Evolutionary conservation across 2,329 filamentous ascomycete species (phyloP).

Genomic region (Aureobasidium lini): DNA sequence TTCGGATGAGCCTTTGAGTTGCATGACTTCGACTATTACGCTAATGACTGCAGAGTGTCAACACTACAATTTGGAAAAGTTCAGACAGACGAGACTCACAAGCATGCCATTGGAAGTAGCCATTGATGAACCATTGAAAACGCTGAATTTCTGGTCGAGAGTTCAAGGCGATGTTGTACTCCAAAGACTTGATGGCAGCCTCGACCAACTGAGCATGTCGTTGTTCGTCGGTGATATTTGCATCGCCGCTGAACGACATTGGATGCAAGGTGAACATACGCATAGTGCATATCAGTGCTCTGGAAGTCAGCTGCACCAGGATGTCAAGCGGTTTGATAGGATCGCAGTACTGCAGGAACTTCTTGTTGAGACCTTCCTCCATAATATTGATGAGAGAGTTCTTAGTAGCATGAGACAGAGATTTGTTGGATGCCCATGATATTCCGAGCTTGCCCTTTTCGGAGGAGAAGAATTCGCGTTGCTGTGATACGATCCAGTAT

Average conservation of each 20-base stretch:
- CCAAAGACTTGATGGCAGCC: not conserved
- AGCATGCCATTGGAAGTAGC: conserved; percentile 15
- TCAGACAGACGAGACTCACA: not conserved
- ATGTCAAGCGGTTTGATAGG: conserved; percentile 14
- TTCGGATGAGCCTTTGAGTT: not conserved
- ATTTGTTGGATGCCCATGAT: conserved; percentile 3
- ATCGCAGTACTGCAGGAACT: conserved; percentile 15
- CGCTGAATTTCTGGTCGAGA: not conserved
- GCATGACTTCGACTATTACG: conserved; percentile 10
- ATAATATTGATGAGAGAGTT: not conserved
- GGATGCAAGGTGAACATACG: conserved; percentile 13
- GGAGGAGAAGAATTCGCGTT: not conserved
- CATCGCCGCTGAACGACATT: not conserved
- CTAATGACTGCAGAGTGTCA: not conserved
- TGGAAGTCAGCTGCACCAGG: conserved; percentile 7
- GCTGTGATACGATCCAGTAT: conserved; percentile 4
- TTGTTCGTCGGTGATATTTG: not conserved
- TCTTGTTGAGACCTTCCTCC: conserved; percentile 11
- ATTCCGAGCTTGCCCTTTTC: not conserved
- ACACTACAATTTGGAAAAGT: not conserved
- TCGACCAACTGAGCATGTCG: conserved; percentile 4
- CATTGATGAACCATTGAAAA: conserved; percentile 12
- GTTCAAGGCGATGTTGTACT: conserved; percentile 10
- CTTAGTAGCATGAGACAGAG: not conserved
- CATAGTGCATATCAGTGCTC: conserved; percentile 3